Percentiles rank a stretch among this genome's conserved stretches.
Evolutionary conservation across 2,329 filamentous ascomycete species (phyloP).

Genomic region (Thielaviopsis punctulata): DNA sequence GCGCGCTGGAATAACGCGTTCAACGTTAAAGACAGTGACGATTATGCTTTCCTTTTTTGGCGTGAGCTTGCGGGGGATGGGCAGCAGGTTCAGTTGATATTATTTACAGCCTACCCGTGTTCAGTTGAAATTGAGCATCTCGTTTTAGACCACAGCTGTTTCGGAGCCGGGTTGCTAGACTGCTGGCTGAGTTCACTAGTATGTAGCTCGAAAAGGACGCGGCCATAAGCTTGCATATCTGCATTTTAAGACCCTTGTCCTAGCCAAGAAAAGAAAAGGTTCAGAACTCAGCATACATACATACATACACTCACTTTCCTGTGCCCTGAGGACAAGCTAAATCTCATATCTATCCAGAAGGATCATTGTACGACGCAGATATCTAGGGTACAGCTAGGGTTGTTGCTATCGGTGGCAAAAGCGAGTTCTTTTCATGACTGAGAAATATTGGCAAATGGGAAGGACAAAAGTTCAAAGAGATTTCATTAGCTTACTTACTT

Average conservation of each 20-base stretch:
- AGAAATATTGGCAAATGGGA: too few relatives aligned
- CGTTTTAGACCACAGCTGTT: neutral
- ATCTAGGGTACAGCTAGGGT: neutral
- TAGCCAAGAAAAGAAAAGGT: too few relatives aligned
- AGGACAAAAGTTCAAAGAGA: too few relatives aligned
- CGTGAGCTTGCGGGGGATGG: neutral
- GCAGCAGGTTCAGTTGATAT: neutral
- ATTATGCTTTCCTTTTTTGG: neutral
- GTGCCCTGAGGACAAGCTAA: too few relatives aligned
- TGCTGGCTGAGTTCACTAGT: neutral
- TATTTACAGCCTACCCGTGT: neutral
- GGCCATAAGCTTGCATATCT: neutral
- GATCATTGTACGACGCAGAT: neutral
- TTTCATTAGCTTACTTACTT: too few relatives aligned
- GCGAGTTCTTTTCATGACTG: too few relatives aligned
- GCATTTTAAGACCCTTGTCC: too few relatives aligned
- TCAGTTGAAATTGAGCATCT: neutral
- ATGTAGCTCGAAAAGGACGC: neutral
- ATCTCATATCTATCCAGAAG: neutral
- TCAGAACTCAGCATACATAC: too few relatives aligned
- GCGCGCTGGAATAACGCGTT: neutral
- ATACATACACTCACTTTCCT: too few relatives aligned
- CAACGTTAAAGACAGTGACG: neutral
- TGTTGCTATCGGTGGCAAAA: neutral
- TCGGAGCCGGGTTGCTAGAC: neutral